Conservation (phyloP, 768 basidiomycete species). For the Boletus sp. region DNA sequence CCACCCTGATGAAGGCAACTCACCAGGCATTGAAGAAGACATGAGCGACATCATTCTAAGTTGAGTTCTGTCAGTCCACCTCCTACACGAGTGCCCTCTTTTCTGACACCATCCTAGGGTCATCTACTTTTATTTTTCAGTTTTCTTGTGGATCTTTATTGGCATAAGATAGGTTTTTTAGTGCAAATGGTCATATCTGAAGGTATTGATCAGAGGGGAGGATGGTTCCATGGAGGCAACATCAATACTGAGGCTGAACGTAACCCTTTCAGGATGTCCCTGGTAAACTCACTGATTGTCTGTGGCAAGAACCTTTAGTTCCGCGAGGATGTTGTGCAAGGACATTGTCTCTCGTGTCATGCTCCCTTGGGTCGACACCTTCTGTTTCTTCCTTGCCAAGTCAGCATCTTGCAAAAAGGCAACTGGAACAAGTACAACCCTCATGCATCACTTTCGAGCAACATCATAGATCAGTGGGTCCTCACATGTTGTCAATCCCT, state of each 20-base stretch:
- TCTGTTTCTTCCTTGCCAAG: constrained; percentile 99
- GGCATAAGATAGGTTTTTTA: no score
- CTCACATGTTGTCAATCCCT: constrained; percentile 95
- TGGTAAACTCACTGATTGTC: constrained; percentile 98
- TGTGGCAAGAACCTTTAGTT: constrained; percentile 97
- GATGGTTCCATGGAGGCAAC: constrained; percentile 94
- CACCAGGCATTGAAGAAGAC: no score
- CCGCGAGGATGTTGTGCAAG: constrained; percentile 93
- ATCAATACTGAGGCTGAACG: not conserved
- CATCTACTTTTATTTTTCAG: no score
- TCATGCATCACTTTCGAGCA: constrained; percentile 77
- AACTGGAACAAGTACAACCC: constrained; percentile 73
- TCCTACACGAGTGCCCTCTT: no score
- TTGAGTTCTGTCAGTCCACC: no score
- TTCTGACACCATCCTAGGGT: no score
- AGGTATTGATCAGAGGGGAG: constrained; percentile 79
- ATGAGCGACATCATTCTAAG: no score
- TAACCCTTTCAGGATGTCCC: constrained; percentile 71
- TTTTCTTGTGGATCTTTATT: no score
- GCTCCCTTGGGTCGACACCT: constrained; percentile 96
- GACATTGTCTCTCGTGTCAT: constrained; percentile 96
- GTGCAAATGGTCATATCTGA: no score
- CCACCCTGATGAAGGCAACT: no score
- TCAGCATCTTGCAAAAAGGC: constrained; percentile 79
- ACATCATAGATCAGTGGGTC: constrained; percentile 99